Conservation (phyloP, 176 grass and related monocot genomes). For the barley (Hordeum vulgare) region MorexV3_pseudomolecules_assembly NC_058520.1:604284922-604285421, state of each 20-base stretch:
- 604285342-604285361: not conserved
- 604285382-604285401: not conserved
- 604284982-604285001: not conserved
- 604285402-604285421: conserved; percentile 27
- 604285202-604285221: conserved; percentile 18
- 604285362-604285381: conserved; percentile 5
- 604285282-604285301: not conserved
- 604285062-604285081: not conserved
- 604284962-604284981: not conserved
- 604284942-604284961: not conserved
- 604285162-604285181: too few relatives aligned
- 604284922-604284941: not conserved
- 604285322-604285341: not conserved
- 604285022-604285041: not conserved
- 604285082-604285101: not conserved
- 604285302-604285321: not conserved
- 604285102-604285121: not conserved
- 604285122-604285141: not conserved
- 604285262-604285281: not conserved
- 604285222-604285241: conserved; percentile 5
- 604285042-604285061: not conserved
- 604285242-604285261: conserved; percentile 28
- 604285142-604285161: not conserved
- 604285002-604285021: too few relatives aligned
- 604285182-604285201: too few relatives aligned